Conservation (phyloP, 371 early-diverging fungal species). For the Syncephalastrum racemosum region DNA sequence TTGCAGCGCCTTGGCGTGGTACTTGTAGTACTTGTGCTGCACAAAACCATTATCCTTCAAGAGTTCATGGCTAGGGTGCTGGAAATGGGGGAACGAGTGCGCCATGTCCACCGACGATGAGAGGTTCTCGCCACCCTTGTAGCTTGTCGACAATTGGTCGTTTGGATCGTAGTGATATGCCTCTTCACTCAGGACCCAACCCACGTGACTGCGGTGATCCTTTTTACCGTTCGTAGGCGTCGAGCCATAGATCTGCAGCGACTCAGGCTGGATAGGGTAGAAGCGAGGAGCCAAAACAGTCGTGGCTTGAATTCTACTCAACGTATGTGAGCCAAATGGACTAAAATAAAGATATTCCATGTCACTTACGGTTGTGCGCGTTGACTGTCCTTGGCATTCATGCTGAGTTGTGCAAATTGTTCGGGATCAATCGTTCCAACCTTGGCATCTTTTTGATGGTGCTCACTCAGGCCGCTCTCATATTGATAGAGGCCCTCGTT, state of each 20-base stretch:
- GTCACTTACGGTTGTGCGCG: constrained; percentile 19
- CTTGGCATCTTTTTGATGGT: constrained; percentile 36
- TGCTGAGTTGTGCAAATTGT: constrained; percentile 57
- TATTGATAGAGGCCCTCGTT: constrained; percentile 93
- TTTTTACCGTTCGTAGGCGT: constrained; percentile 40
- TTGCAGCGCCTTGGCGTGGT: constrained; percentile 90
- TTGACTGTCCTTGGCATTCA: constrained; percentile 22
- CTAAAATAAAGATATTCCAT: background rate
- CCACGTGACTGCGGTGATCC: constrained; percentile 80
- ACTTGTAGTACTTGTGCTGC: constrained; percentile 95
- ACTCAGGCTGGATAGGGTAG: constrained; percentile 62
- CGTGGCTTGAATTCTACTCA: background rate
- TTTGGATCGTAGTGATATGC: constrained; percentile 52
- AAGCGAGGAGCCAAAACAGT: constrained; percentile 49
- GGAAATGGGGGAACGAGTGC: constrained; percentile 82
- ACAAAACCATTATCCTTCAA: constrained; percentile 93
- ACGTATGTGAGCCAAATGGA: too few relatives aligned
- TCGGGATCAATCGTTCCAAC: constrained; percentile 69
- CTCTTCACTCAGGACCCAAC: constrained; percentile 78
- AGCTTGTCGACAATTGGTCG: constrained; percentile 43
- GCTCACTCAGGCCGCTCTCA: constrained; percentile 63
- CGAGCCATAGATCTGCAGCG: constrained; percentile 44
- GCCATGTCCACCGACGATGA: constrained; percentile 51
- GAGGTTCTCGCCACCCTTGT: constrained; percentile 34
- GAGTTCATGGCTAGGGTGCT: constrained; percentile 94